These are phyloP conservation scores for Hypoxylon sp. DNA, from an alignment of 2,329 filamentous ascomycete species.

Conservation along the genomic window DNA sequence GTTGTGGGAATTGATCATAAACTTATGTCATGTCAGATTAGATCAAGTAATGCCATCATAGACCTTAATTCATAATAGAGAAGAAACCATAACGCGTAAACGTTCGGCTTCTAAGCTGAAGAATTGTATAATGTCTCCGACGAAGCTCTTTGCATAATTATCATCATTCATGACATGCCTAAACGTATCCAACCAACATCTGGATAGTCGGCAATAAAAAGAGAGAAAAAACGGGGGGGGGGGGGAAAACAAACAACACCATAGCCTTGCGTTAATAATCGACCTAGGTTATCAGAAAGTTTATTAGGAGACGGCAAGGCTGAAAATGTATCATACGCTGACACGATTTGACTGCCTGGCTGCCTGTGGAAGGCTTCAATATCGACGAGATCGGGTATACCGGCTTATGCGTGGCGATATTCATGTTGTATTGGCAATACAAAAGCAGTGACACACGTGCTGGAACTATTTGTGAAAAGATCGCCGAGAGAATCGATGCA, in stretches of 20 bases:
- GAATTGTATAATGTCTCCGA: constrained; percentile 50
- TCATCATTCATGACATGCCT: constrained; percentile 47
- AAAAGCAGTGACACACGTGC: constrained; percentile 31
- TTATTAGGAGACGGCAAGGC: constrained; percentile 20
- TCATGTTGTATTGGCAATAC: constrained; percentile 10
- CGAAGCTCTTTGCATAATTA: constrained; percentile 45
- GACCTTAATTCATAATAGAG: constrained; percentile 49
- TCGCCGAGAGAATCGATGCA: constrained; percentile 17
- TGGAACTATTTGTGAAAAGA: constrained; percentile 23
- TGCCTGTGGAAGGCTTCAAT: too few relatives aligned
- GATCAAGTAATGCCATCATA: constrained; percentile 68
- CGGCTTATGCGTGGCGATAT: constrained; percentile 27
- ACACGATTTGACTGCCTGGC: too few relatives aligned
- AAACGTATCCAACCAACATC: constrained; percentile 4
- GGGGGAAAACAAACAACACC: too few relatives aligned
- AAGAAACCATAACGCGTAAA: constrained; percentile 57
- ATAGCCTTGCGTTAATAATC: too few relatives aligned
- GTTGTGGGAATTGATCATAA: too few relatives aligned
- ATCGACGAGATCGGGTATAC: too few relatives aligned
- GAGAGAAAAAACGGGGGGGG: background rate
- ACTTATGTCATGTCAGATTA: constrained; percentile 64
- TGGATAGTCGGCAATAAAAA: background rate
- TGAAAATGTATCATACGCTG: too few relatives aligned
- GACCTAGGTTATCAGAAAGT: background rate
- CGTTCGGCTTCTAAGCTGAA: constrained; percentile 61